Evolutionary conservation across 1,139 yeast genomes (phyloP), one percentile per base, ranked within the genome.

Genomic region (Arxiozyma slooffiae): DNA sequence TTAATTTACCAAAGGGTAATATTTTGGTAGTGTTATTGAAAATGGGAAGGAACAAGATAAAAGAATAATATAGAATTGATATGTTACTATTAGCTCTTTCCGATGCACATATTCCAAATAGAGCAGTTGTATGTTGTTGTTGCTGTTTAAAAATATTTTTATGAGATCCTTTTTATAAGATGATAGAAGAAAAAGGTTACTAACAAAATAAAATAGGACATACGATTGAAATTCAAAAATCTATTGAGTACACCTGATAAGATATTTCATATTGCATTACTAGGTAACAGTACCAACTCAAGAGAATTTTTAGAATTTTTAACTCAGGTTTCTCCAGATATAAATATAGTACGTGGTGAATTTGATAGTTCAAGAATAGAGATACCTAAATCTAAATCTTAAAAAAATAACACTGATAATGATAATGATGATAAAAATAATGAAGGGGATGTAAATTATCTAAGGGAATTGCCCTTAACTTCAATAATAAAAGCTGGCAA

Each of bases 81-180:
- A 89, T 89, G 97, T 74, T 92, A 48, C 78, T 92, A n/a, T 75
- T 92, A 47, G 94, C 95, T 7, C 79, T 90, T 57, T 96, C 96
- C 9, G 97, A 92, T 64, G 74, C 92, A 16, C 88, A 82, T 66
- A 83, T 92, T 36, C 97, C 98, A 0, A 92, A 88, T 55, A 72
- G 97, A 58, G 84, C 94, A 16, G 74, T 79, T 40, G 90, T 63
- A 63, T 58, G 67, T 60, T 30, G 16, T 18, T 38, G 26, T 22
- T 7, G 3, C n/a, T 14, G 21, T 8, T 16, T n/a, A 9, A 34
- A 21, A 22, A 34, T 14, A 4, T n/a, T n/a, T 17, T 18, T 7
- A 38, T 43, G 34, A 48, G 17, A 11, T 38, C 43, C 37, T 39
- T 14, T 21, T 21, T 37, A 7, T 18, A 16, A 18, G 30, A 26